These are phyloP conservation scores for Boletales sp. DNA, from an alignment of 768 basidiomycete species.

Conservation along the genomic window DNA sequence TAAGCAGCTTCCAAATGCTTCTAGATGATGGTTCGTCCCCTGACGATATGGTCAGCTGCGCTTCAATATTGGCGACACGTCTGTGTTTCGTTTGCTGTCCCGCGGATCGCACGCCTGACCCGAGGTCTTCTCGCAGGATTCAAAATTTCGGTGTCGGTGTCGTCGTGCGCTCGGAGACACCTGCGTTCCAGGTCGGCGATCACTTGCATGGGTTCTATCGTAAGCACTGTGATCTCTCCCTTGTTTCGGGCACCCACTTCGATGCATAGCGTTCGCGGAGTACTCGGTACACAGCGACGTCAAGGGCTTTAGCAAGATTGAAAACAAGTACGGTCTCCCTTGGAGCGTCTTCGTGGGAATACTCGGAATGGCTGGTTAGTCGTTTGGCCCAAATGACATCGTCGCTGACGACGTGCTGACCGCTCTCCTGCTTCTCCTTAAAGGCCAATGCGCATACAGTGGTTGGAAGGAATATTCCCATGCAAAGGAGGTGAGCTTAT, in stretches of 20 bases:
- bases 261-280: constrained; percentile 26
- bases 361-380: constrained; percentile 24
- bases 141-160: constrained; percentile 39
- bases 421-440: not conserved
- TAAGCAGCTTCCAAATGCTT: not conserved
- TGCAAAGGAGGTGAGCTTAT: constrained; percentile 20
- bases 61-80: constrained; percentile 8
- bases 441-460: constrained; percentile 17
- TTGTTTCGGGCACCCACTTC: not conserved
- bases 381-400: not conserved
- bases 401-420: not conserved
- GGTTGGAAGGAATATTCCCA: constrained; percentile 7
- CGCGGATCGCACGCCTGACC: not conserved
- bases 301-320: constrained; percentile 6
- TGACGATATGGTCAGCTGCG: not conserved
- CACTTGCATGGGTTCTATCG: constrained; percentile 20
- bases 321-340: constrained; percentile 26
- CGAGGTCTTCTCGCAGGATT: not conserved
- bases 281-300: constrained; percentile 1
- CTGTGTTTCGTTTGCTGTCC: not conserved
- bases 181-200: constrained; percentile 2
- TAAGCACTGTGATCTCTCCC: constrained; percentile 8
- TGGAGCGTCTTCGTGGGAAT: constrained; percentile 27
- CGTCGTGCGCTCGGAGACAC: constrained; percentile 6
- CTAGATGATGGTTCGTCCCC: too few species aligned